These are phyloP conservation scores for Coprinopsis sp. DNA, from an alignment of 768 basidiomycete species.

Conservation along the genomic window DNA sequence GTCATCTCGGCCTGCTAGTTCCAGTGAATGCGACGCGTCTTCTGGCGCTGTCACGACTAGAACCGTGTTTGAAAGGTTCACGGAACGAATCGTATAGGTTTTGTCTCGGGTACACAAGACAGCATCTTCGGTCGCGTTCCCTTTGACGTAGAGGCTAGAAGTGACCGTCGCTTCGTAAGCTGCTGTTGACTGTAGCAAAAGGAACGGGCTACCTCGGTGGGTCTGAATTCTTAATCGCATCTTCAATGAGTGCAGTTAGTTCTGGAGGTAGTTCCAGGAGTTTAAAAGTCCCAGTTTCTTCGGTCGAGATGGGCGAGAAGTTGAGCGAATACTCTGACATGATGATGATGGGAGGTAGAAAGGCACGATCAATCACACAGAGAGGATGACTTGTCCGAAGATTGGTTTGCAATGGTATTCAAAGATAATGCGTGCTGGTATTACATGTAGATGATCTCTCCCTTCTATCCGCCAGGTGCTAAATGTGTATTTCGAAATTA, in stretches of 20 bases:
- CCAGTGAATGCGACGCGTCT: conserved; percentile 22
- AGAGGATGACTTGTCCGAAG: no score
- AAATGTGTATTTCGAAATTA: conserved; percentile 4
- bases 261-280: conserved; percentile 73
- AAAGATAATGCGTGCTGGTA: conserved; percentile 7
- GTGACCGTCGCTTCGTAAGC: conserved; percentile 15
- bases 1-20: conserved; percentile 26
- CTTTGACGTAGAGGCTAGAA: conserved; percentile 72
- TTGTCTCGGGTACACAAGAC: conserved; percentile 79
- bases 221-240: conserved; percentile 32
- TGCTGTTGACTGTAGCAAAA: conserved; percentile 1
- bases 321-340: conserved; percentile 48
- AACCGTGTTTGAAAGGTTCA: conserved; percentile 85
- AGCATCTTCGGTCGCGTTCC: conserved; percentile 76
- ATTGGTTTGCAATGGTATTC: no score
- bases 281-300: conserved; percentile 54
- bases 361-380: not conserved
- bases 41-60: conserved; percentile 60
- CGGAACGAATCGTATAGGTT: conserved; percentile 81
- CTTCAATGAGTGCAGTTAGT: conserved; percentile 57
- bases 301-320: conserved; percentile 46
- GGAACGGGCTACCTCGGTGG: conserved; percentile 14
- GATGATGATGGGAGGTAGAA: conserved; percentile 7
- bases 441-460: conserved; percentile 5
- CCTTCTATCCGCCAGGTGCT: no score